Base-by-base conservation (phyloP, 768 basidiomycete genomes). In the Tylopilus rubrobrunneus region DNA sequence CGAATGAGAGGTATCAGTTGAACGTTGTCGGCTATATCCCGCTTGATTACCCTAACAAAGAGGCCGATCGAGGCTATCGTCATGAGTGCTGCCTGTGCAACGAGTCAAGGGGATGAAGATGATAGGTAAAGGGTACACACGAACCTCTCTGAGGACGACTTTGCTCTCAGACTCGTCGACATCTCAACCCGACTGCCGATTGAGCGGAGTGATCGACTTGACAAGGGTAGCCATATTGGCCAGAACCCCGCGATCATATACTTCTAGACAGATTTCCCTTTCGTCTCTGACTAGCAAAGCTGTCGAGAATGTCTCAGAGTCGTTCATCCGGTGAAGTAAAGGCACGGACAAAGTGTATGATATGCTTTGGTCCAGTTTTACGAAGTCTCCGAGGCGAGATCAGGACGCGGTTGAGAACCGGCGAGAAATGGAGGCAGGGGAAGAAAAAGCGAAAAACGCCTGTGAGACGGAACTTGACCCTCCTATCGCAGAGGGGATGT, bases 401-500 rank as follows among this genome's bases (percentile, higher is more conserved):
- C 21, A 90, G 70, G 43, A 88, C 73, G 5, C 83, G 78, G 56
- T 84, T 86, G 31, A 90, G 71, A 42, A 88, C 79, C 57, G n/a
- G n/a, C n/a, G n/a, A n/a, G n/a, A n/a, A n/a, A n/a, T n/a, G n/a
- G n/a, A n/a, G n/a, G n/a, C n/a, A n/a, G n/a, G n/a, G n/a, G n/a
- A n/a, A n/a, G n/a, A n/a, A n/a, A n/a, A n/a, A n/a, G n/a, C n/a
- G n/a, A n/a, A n/a, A n/a, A n/a, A n/a, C n/a, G n/a, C n/a, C n/a
- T n/a, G n/a, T n/a, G n/a, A n/a, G n/a, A n/a, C n/a, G n/a, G n/a
- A n/a, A n/a, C n/a, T n/a, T n/a, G n/a, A n/a, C n/a, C n/a, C 92
- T 71, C 91, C 89, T 63, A 99, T 98, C 17, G 86, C 83, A 2
- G 95, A 96, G 0, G 96, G 92, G 37, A 96, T 89, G 70, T 94